Evolutionary conservation across 139 green algal genomes (phyloP).

Genomic region (Haematococcus lacustris): DNA sequence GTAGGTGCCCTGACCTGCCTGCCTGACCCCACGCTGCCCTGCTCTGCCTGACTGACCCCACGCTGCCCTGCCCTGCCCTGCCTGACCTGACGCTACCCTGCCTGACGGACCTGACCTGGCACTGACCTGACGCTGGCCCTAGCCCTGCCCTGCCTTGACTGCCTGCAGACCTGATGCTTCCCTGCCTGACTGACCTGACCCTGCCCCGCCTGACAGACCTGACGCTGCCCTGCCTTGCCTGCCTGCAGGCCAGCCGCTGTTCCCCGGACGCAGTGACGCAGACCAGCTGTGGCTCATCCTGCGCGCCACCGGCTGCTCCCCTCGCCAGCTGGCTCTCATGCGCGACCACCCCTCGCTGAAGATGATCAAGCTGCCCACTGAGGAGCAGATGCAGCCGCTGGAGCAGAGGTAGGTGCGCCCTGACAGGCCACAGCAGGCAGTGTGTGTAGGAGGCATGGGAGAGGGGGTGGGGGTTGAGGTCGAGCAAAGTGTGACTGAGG

Average conservation of each 20-base stretch:
- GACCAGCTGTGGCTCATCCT: slow-evolving; percentile 13
- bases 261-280: not conserved
- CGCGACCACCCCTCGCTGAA: not conserved
- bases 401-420: not conserved
- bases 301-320: not conserved
- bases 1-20: too few relatives aligned
- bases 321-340: not conserved
- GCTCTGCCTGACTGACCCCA: too few relatives aligned
- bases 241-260: slow-evolving; percentile 3
- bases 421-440: not conserved
- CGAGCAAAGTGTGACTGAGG: not conserved
- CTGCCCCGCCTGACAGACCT: too few relatives aligned
- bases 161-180: too few relatives aligned
- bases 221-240: too few relatives aligned
- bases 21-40: too few relatives aligned
- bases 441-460: not conserved
- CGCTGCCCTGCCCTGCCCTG: too few relatives aligned
- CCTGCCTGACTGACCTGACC: too few relatives aligned
- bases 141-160: too few relatives aligned
- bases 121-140: too few relatives aligned
- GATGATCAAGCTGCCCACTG: not conserved
- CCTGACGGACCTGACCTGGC: too few relatives aligned
- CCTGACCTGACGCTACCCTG: too few relatives aligned
- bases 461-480: not conserved
- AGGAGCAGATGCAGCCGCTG: not conserved